Evolutionary conservation across 352 stramenopile species (phyloP), one percentile per base, ranked within the genome.

Genomic region (Pythium guiyangense): DNA sequence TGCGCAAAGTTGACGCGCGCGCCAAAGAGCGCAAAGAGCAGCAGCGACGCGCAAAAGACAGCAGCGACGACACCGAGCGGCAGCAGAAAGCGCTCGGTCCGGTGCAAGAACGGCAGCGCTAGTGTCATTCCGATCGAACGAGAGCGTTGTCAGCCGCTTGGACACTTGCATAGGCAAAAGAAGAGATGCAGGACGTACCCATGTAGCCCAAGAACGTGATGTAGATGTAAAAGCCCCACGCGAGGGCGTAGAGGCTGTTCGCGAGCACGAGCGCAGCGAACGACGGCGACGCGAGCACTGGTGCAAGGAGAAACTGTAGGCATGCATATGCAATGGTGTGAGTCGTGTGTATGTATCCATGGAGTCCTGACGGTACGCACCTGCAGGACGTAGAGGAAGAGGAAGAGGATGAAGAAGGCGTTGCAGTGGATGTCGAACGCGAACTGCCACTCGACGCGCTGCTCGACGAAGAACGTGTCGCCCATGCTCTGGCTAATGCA

Each of bases 381-480:
- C 72, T 96, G 79, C 8, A 94, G 70, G 70, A 98, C 86, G 81
- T 98, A 98, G 54, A 98, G 80, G 59, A 98, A 80, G 10, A 99
- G 76, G 64, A 99, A 98, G 31, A 98, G 68, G 49, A 97, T 88
- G 59, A 99, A 98, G 77, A 99, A 99, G 39, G 95, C 86, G 83
- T 99, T 99, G 85, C 94, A 98, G 78, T 99, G 97, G 64, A 99
- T 98, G 79, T 99, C 97, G 73, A 99, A 99, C 18, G 97, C 96
- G 70, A 99, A 99, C 52, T 99, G 81, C 96, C 95, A 99, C 80
- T 99, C 97, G 8, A 99, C 97, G 40, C 84, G 81, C 77, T 99
- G 97, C 60, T 97, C 90, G 22, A 99, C 96, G 63, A 93, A 90
- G 44, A 93, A 79, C 62, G 75, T 76, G 59, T 96, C 76, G 25